Base-by-base conservation (phyloP, 225 moss, liverwort and hornwort species). In the Thuidium tamariscinum region DNA sequence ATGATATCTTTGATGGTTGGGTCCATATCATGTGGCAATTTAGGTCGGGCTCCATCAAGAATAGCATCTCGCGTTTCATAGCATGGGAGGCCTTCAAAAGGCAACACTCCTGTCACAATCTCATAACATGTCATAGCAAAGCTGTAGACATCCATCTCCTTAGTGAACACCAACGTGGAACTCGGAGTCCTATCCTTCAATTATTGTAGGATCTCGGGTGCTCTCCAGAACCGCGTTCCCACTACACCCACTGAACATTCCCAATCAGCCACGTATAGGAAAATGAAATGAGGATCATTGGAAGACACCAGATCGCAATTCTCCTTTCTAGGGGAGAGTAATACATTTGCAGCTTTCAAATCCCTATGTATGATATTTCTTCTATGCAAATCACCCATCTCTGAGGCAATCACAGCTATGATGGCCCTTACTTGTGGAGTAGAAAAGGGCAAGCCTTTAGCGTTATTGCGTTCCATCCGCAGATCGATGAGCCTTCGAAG, bases 351-450 rank as follows among this genome's bases (percentile, higher is more conserved):
- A 11, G 30, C 72, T 73, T 73, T 48, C 73, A 48, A 73, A 48
- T 48, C 48, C 73, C 48, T 73, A n/a, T n/a, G n/a, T n/a, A n/a
- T n/a, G n/a, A n/a, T n/a, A n/a, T n/a, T n/a, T n/a, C n/a, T n/a
- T n/a, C 0, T 0, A 48, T 73, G 48, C 19, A 19, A 48, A 46
- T 2, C 0, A 10, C 0, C 0, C 72, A 72, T 29, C 0, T 1
- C 0, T 0, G 0, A 2, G 10, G 30, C 72, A 29, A 72, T 10
- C 0, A 1, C 0, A 17, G 0, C 0, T 0, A 73, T 27, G 0
- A 46, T 18, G 0, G 0, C 0, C 7, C 0, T 44, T 2, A 17
- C 46, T 72, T 48, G 11, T 6, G 1, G 0, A 5, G 6, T 11
- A 5, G 16, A 18, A 7, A 73, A 48, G 19, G 73, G 48, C 48